Percentiles rank a stretch among this genome's conserved stretches.
Conservation (phyloP, 2,329 filamentous ascomycete genomes). For the Atkinsonella hypoxylon region DNA sequence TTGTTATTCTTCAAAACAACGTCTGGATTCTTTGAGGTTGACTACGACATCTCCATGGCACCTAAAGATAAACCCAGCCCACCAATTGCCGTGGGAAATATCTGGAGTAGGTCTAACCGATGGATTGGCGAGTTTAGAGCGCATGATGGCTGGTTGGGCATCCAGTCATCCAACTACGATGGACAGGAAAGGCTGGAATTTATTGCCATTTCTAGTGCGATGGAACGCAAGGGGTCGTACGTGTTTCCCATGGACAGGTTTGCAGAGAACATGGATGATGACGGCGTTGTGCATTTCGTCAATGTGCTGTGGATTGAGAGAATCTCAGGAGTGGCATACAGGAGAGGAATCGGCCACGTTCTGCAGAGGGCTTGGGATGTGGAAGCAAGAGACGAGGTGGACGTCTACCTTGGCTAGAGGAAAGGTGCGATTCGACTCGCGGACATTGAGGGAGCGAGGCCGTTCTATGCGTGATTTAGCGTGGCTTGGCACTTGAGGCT, state of each 20-base stretch:
- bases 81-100: conserved; percentile 30
- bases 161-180: conserved; percentile 34
- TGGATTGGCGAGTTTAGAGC: conserved; percentile 32
- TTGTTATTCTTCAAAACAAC: conserved; percentile 28
- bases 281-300: conserved; percentile 32
- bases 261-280: conserved; percentile 27
- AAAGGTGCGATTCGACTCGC: background rate
- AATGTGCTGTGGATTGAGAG: conserved; percentile 36
- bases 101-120: conserved; percentile 23
- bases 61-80: conserved; percentile 25
- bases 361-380: conserved; percentile 28
- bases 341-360: conserved; percentile 31
- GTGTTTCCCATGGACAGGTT: conserved; percentile 28
- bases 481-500: background rate
- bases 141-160: conserved; percentile 33
- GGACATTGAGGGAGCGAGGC: background rate
- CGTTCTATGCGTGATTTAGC: background rate
- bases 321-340: conserved; percentile 29
- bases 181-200: conserved; percentile 33
- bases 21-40: conserved; percentile 27
- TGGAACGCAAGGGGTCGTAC: conserved; percentile 29
- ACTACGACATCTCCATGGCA: conserved; percentile 24
- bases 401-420: conserved; percentile 27
- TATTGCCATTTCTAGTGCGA: conserved; percentile 28
- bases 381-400: conserved; percentile 27